phyloP scores from a whole-genome alignment of 2,329 filamentous ascomycete species.

The Penicillium sp. region DNA sequence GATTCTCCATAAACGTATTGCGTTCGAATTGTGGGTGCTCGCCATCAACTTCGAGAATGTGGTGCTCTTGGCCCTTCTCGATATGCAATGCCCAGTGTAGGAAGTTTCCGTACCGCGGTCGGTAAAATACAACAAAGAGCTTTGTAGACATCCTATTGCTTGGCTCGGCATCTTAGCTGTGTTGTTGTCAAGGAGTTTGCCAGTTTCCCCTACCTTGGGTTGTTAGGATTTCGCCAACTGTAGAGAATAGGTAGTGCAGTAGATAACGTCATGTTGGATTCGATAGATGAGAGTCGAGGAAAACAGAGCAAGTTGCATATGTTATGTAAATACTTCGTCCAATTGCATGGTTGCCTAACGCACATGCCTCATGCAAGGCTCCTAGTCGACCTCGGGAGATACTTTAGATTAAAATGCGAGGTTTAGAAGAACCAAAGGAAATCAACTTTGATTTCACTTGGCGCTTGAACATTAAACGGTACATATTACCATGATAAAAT shows the following conservation, averaged over 20 bases:
- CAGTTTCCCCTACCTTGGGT: not conserved
- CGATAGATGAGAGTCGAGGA: not conserved
- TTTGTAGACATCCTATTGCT: not conserved
- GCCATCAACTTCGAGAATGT: conserved; percentile 1
- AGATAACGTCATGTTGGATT: not conserved
- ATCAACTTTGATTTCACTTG: no score
- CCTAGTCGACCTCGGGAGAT: not conserved
- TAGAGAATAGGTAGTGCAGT: not conserved
- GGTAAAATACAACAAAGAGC: conserved; percentile 1
- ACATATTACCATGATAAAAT: not conserved
- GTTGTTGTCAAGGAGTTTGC: not conserved
- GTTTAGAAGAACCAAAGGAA: not conserved
- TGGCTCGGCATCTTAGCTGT: not conserved
- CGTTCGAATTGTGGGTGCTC: not conserved
- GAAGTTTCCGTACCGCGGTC: not conserved
- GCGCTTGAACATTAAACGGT: not conserved
- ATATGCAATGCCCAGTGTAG: not conserved
- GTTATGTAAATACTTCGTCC: not conserved
- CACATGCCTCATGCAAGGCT: not conserved
- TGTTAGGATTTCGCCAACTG: not conserved
- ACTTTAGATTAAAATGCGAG: not conserved
- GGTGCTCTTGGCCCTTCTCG: not conserved
- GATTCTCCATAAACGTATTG: not conserved
- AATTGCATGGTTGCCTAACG: not conserved
- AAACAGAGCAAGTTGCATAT: not conserved